phyloP scores from a whole-genome alignment of 192 early-diverging fungal genomes.

The Allomyces arbusculus region DNA sequence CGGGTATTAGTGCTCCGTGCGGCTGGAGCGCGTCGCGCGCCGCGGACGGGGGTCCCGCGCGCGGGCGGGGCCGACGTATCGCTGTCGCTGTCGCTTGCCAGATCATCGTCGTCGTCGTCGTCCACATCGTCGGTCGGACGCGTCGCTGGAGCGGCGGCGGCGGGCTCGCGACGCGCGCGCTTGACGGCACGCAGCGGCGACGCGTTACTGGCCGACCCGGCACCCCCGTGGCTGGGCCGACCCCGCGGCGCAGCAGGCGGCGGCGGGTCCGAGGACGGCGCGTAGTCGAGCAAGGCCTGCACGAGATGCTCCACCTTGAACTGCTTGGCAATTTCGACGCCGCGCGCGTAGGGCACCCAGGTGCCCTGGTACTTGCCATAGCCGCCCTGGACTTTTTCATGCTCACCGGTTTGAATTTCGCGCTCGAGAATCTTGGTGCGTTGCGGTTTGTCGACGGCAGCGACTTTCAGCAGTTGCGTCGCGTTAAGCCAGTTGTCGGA shows the following conservation, averaged over 20 bases:
- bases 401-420: conserved; percentile 65
- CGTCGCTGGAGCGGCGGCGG: no score
- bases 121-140: no score
- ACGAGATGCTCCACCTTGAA: conserved; percentile 17
- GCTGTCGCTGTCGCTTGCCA: background rate
- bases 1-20: no score
- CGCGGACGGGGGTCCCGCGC: no score
- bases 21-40: no score
- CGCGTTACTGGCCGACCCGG: background rate
- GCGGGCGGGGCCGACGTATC: background rate
- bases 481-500: conserved; percentile 83
- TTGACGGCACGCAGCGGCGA: no score
- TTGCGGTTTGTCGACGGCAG: conserved; percentile 76
- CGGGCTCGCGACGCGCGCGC: background rate
- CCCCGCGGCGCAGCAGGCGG: background rate
- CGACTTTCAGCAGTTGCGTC: conserved; percentile 96
- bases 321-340: conserved; percentile 52
- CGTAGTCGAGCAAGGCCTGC: background rate
- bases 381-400: conserved; percentile 95
- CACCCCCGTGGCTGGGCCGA: background rate
- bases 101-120: background rate
- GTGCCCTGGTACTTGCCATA: conserved; percentile 97
- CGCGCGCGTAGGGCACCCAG: conserved; percentile 71
- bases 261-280: background rate
- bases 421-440: conserved; percentile 84